Evolutionary conservation across 192 early-diverging fungal species (phyloP).

Genomic region (Radiomyces spectabilis): DNA sequence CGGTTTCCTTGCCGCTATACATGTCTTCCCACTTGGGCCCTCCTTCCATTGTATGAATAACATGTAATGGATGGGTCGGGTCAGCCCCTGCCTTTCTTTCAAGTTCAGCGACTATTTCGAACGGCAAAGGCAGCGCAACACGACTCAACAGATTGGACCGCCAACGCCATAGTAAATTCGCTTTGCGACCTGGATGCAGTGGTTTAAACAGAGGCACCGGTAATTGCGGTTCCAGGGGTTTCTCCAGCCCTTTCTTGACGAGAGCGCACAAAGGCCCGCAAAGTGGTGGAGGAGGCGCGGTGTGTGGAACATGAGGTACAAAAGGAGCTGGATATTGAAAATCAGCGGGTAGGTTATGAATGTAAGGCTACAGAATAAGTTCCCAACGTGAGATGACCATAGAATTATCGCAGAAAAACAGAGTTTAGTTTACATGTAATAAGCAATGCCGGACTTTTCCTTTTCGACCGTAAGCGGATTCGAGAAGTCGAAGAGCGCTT

Average conservation of each 20-base stretch:
- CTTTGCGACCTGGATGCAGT: conserved; percentile 21
- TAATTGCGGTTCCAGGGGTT: conserved; percentile 11
- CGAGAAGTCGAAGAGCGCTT: conserved; percentile 13
- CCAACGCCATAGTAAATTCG: conserved; percentile 28
- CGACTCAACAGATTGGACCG: conserved; percentile 10
- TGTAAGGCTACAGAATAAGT: conserved; percentile 1
- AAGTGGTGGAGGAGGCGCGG: conserved; percentile 22
- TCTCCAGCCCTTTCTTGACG: not conserved
- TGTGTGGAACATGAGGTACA: conserved; percentile 22
- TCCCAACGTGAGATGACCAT: no score
- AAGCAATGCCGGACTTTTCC: conserved; percentile 21
- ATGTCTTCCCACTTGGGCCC: conserved; percentile 13
- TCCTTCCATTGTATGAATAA: not conserved
- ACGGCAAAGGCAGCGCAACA: conserved; percentile 14
- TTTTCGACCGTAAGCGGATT: conserved; percentile 20
- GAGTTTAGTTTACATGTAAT: conserved; percentile 22
- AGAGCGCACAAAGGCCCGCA: conserved; percentile 4
- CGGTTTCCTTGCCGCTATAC: not conserved
- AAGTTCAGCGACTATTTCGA: conserved; percentile 19
- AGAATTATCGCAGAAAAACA: no score
- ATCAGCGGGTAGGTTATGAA: not conserved
- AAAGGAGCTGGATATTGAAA: conserved; percentile 5
- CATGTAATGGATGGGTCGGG: not conserved
- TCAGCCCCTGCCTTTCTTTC: conserved; percentile 8
- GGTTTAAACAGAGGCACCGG: conserved; percentile 23